These are phyloP conservation scores for Scutellaria minor DNA, from an alignment of 257 asterid genomes.

Conservation along the genomic window DNA sequence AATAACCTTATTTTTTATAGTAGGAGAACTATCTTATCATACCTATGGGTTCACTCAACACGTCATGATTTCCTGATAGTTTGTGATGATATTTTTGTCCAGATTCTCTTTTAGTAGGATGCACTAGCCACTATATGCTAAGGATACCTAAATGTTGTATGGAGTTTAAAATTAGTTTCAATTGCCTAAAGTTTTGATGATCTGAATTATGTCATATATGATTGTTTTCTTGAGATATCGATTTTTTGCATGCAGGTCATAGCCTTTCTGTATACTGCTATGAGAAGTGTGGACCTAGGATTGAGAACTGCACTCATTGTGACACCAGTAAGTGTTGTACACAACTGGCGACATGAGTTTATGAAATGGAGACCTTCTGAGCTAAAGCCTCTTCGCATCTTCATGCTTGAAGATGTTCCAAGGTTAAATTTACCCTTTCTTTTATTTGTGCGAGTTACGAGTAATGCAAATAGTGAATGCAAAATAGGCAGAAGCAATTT, in stretches of 20 bases:
- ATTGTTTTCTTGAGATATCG: slow-evolving; percentile 28
- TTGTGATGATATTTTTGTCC: slow-evolving; percentile 7
- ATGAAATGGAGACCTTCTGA: slow-evolving; percentile 92
- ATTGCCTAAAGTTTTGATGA: slow-evolving; percentile 1
- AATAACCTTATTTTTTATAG: slow-evolving; percentile 9
- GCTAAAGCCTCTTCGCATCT: slow-evolving; percentile 85
- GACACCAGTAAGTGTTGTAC: slow-evolving; percentile 94
- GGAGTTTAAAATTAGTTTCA: slow-evolving; percentile 15
- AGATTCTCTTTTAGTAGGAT: slow-evolving; percentile 18
- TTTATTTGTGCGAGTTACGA: slow-evolving; percentile 6
- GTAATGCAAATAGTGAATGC: slow-evolving; percentile 18
- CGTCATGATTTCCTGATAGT: slow-evolving; percentile 25
- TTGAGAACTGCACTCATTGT: slow-evolving; percentile 87
- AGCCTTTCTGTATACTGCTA: slow-evolving; percentile 88
- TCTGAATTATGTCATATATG: slow-evolving; percentile 19
- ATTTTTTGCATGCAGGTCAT: slow-evolving; percentile 65
- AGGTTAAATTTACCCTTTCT: slow-evolving; percentile 50
- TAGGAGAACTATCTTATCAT: background rate
- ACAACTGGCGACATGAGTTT: slow-evolving; percentile 94
- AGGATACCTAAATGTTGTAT: slow-evolving; percentile 11
- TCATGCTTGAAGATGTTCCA: slow-evolving; percentile 94
- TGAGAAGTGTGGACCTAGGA: slow-evolving; percentile 87
- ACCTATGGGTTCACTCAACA: background rate
- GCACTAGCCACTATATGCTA: slow-evolving; percentile 15
- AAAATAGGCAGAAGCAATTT: slow-evolving; percentile 20